Base-by-base conservation (phyloP, 2,329 filamentous ascomycete species). In the Trichoderma atrobrunneum region DNA sequence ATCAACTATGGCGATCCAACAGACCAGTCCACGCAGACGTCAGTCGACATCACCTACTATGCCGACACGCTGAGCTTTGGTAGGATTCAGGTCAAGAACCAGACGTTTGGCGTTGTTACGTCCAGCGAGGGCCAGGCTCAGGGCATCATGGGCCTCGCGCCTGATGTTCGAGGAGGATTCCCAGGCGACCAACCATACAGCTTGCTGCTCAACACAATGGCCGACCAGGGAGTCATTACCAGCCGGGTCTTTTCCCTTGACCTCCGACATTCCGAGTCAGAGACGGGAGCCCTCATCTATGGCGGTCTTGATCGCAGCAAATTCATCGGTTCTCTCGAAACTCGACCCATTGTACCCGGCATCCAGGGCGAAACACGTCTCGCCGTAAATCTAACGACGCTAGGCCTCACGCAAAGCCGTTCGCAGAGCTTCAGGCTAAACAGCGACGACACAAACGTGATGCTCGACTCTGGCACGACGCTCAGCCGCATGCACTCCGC, bases 391-490 rank as follows among this genome's bases (percentile, higher is more conserved):
- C 70, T 84, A 5, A 74, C 74, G 18, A 78, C 74, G 3, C 64
- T 84, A 2, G 81, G 81, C 12, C 67, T 82, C 26, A 79, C 78
- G 2, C 16, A 66, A 65, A n/a, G 75, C 71, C 26, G 56, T 72
- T 7, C 57, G 3, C 28, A 76, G 48, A 77, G 72, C 62, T 80
- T 78, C 74, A 65, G 73, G 18, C 75, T 83, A 1, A 56, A 70
- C 2, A 73, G 71, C 1, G 72, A 77, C 7, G 83, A 85, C 28
- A 75, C 80, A 11, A 82, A 81, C 62, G 83, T 86, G 26, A 81
- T 87, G 77, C 81, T 89, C 66, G 87, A 89, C 79, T 86, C 84
- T 3, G 87, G 87, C 66, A 85, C 85, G 1, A 87, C 87, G 0
- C 77, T 88, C 14, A 83, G 80, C 4, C 81, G 84, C 24, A 81